Conservation (phyloP, 2,329 filamentous ascomycete genomes). For the Calonectria hongkongensis region DNA sequence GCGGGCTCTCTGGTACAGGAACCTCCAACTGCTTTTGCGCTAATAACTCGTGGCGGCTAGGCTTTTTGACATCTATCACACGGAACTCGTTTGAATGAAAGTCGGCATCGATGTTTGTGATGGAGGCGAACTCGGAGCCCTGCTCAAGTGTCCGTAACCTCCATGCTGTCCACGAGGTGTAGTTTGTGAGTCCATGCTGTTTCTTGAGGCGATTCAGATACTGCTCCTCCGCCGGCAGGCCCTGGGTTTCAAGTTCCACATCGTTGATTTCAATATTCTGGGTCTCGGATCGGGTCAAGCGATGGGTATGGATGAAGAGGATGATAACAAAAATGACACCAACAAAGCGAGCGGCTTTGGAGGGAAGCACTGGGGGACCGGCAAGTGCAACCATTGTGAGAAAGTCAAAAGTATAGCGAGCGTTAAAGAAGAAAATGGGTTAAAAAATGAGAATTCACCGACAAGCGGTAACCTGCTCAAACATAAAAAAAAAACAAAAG, state of each 20-base stretch:
- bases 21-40: slow-evolving; percentile 58
- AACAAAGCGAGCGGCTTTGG: slow-evolving; percentile 52
- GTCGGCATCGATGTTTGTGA: slow-evolving; percentile 56
- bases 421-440: slow-evolving; percentile 10
- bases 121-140: slow-evolving; percentile 51
- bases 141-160: slow-evolving; percentile 56
- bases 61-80: slow-evolving; percentile 53
- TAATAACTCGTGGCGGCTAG: slow-evolving; percentile 53
- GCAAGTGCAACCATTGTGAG: slow-evolving; percentile 54
- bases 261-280: slow-evolving; percentile 26
- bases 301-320: slow-evolving; percentile 51
- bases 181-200: slow-evolving; percentile 55
- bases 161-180: slow-evolving; percentile 60
- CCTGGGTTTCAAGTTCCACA: slow-evolving; percentile 44
- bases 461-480: slow-evolving; percentile 32
- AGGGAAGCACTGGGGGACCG: slow-evolving; percentile 48
- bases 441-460: slow-evolving; percentile 29
- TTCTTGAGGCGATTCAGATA: slow-evolving; percentile 56
- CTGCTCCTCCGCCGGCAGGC: slow-evolving; percentile 56
- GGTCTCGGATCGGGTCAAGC: slow-evolving; percentile 39
- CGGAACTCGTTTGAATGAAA: slow-evolving; percentile 57
- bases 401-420: slow-evolving; percentile 26
- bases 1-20: slow-evolving; percentile 56
- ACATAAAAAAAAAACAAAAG: slow-evolving; percentile 33
- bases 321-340: slow-evolving; percentile 52